Percentiles rank a stretch among this genome's conserved stretches.
Evolutionary conservation across 1,284 basidiomycete species (phyloP).

Genomic region (Trichosporon faecale): DNA sequence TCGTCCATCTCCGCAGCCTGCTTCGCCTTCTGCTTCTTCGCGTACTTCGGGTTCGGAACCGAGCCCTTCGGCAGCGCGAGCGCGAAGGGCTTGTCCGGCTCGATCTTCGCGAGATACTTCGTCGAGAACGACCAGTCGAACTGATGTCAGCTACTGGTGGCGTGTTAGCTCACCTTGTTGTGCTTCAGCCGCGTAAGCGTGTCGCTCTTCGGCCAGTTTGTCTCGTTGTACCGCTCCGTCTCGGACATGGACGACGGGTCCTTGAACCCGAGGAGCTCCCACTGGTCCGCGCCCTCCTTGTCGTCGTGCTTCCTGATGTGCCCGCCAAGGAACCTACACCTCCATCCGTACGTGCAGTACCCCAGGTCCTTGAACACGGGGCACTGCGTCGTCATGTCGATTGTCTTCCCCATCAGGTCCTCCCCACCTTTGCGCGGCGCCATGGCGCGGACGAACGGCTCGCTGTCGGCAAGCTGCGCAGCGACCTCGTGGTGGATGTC

Average conservation of each 20-base stretch:
- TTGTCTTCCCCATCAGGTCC: constrained; percentile 33
- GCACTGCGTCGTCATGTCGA: constrained; percentile 56
- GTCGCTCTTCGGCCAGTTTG: constrained; percentile 66
- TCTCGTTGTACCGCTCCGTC: constrained; percentile 59
- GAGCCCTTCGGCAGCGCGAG: constrained; percentile 23
- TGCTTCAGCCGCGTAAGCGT: constrained; percentile 62
- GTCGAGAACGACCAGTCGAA: constrained; percentile 66
- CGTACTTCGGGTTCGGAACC: constrained; percentile 15
- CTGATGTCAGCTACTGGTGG: constrained; percentile 18
- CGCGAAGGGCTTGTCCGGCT: constrained; percentile 50
- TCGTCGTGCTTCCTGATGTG: constrained; percentile 56
- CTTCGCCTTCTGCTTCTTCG: constrained; percentile 13
- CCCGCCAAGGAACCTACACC: constrained; percentile 83
- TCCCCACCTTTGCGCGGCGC: constrained; percentile 27
- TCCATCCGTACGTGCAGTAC: constrained; percentile 79
- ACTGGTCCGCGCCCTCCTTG: constrained; percentile 33
- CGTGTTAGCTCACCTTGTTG: constrained; percentile 59
- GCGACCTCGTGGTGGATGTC: constrained; percentile 65
- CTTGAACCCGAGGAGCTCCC: constrained; percentile 47
- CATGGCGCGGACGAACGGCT: constrained; percentile 49
- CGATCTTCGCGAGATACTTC: constrained; percentile 65
- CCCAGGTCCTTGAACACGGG: constrained; percentile 72
- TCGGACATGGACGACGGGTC: constrained; percentile 4
- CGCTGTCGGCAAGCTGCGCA: constrained; percentile 52
- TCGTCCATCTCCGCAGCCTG: constrained; percentile 41